phyloP scores from a whole-genome alignment of 2,329 filamentous ascomycete species.

The Aspergillus udagawae region DNA sequence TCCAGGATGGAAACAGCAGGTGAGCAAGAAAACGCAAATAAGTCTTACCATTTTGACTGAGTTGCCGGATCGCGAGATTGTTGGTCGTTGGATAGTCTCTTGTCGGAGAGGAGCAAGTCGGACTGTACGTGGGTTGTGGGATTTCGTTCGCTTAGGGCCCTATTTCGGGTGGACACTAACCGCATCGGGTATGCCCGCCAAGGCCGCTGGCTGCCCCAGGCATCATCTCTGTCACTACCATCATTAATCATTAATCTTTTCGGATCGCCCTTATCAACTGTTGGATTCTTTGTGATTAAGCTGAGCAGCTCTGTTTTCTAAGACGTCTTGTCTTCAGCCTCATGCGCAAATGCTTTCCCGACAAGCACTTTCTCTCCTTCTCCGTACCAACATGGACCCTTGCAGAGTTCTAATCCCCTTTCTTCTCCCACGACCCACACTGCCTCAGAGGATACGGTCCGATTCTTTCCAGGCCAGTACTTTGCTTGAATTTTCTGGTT shows the following conservation, averaged over 20 bases:
- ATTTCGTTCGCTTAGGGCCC: conserved; percentile 45
- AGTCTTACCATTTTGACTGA: conserved; percentile 47
- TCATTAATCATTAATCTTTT: not conserved
- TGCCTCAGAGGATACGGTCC: conserved; percentile 47
- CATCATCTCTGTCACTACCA: not conserved
- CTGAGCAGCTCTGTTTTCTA: not conserved
- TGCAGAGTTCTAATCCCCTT: conserved; percentile 70
- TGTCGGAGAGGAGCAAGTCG: conserved; percentile 35
- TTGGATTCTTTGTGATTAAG: not conserved
- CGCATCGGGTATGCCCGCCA: conserved; percentile 20
- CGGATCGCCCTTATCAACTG: not conserved
- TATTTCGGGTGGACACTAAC: conserved; percentile 31
- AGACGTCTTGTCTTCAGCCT: not conserved
- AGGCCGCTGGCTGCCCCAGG: conserved; percentile 19
- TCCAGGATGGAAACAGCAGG: conserved; percentile 21
- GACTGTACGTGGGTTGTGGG: conserved; percentile 39
- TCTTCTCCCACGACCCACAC: conserved; percentile 90
- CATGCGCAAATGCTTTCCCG: conserved; percentile 44
- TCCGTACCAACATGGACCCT: conserved; percentile 81
- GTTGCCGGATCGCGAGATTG: conserved; percentile 42
- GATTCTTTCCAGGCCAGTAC: conserved; percentile 59
- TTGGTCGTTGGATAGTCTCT: conserved; percentile 40
- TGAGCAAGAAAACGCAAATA: conserved; percentile 14
- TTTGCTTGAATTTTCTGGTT: conserved; percentile 70
- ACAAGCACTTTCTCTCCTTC: conserved; percentile 65